Evolutionary conservation across 2,329 filamentous ascomycete species (phyloP).

Genomic region (Trichoderma aggressivum): DNA sequence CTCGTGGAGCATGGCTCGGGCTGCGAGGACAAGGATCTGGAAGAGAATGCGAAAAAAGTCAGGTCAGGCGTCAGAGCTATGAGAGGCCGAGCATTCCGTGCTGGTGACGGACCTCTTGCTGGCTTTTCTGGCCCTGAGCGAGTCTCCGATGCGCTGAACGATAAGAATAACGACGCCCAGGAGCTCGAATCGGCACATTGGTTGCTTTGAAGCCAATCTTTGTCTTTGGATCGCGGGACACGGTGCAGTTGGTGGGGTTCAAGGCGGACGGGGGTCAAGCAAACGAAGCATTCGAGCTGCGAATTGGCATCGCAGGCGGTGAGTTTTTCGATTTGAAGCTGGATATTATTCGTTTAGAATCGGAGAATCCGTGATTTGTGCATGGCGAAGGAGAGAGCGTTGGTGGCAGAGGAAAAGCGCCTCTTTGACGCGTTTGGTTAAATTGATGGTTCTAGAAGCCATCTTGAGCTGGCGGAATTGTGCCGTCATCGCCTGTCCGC

Average conservation of each 20-base stretch:
- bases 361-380: background rate
- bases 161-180: conserved; percentile 49
- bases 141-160: conserved; percentile 42
- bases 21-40: background rate
- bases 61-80: background rate
- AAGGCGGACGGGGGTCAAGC: background rate
- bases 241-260: conserved; percentile 2
- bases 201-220: conserved; percentile 5
- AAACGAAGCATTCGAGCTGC: background rate
- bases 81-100: background rate
- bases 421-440: conserved; percentile 4
- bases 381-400: background rate
- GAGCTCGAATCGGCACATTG: conserved; percentile 55
- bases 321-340: background rate
- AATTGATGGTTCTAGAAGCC: background rate
- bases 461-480: background rate
- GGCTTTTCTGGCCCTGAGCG: conserved; percentile 35
- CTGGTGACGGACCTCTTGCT: conserved; percentile 24
- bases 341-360: background rate
- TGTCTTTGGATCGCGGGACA: background rate
- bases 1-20: conserved; percentile 82
- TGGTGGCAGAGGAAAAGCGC: background rate
- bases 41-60: conserved; percentile 18
- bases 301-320: background rate
- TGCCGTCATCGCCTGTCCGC: conserved; percentile 14